A percentile compares a stretch with the other conserved stretches of the same genome.
Evolutionary conservation across 2,329 filamentous ascomycete genomes (phyloP).

Genomic region (Exserohilum turcica): DNA sequence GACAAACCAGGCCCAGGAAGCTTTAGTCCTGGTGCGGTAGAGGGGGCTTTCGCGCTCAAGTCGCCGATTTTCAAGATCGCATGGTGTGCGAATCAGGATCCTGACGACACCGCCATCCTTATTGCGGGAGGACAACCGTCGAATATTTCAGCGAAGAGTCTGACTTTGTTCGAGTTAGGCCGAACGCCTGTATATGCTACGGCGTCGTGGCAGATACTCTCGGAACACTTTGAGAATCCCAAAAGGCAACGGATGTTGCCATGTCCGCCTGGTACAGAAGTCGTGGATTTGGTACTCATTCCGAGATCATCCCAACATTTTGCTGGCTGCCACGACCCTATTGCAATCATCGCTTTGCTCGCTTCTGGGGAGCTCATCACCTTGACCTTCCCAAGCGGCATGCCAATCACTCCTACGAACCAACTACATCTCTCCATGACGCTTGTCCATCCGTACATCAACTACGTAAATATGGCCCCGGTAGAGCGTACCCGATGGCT

Average conservation of each 20-base stretch:
- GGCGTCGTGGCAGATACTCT: constrained; percentile 82
- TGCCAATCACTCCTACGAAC: constrained; percentile 89
- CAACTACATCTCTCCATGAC: constrained; percentile 86
- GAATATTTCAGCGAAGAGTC: constrained; percentile 70
- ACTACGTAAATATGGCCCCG: constrained; percentile 70
- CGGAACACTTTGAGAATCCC: constrained; percentile 76
- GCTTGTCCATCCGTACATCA: constrained; percentile 89
- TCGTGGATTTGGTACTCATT: constrained; percentile 80
- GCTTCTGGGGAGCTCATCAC: constrained; percentile 88
- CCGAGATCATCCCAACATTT: constrained; percentile 85
- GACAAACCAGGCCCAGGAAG: constrained; percentile 64
- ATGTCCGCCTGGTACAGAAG: constrained; percentile 76
- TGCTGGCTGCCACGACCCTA: constrained; percentile 84
- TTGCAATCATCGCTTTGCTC: constrained; percentile 79
- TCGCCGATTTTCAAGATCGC: constrained; percentile 78
- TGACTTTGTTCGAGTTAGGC: constrained; percentile 90
- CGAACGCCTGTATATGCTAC: constrained; percentile 89
- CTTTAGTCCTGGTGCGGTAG: constrained; percentile 50
- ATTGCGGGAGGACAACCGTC: constrained; percentile 79
- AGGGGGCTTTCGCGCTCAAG: constrained; percentile 63
- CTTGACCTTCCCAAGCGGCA: constrained; percentile 88
- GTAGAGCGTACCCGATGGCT: constrained; percentile 84
- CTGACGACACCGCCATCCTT: constrained; percentile 88
- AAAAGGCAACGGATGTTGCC: constrained; percentile 74
- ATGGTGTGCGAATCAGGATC: constrained; percentile 94